These are phyloP conservation scores for Hawksworthiomyces lignivorus DNA, from an alignment of 2,329 filamentous ascomycete genomes.

Conservation along the genomic window DNA sequence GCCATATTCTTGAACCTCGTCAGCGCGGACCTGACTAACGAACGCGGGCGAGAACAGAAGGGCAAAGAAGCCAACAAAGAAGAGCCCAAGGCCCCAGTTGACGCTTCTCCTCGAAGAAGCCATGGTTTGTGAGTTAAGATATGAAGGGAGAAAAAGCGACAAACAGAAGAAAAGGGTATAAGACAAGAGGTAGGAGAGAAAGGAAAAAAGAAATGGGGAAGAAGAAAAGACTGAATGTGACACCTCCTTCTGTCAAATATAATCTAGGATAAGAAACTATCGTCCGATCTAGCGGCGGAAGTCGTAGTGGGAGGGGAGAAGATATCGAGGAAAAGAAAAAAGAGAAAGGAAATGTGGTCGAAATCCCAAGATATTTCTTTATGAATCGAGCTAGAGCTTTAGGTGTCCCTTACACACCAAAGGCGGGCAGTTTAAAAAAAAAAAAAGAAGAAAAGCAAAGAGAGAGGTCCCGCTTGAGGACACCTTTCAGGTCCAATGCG, in stretches of 20 bases:
- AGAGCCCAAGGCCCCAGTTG: slow-evolving; percentile 57
- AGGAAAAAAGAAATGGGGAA: slow-evolving; percentile 8
- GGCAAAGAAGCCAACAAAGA: slow-evolving; percentile 84
- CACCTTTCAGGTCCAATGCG: slow-evolving; percentile 15
- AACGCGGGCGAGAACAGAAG: slow-evolving; percentile 84
- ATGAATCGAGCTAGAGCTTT: slow-evolving; percentile 9
- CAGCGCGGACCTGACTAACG: slow-evolving; percentile 65
- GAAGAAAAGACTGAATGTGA: not conserved
- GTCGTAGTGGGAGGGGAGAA: not conserved
- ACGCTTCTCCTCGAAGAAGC: slow-evolving; percentile 15
- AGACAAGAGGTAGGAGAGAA: slow-evolving; percentile 12
- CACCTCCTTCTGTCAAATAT: slow-evolving; percentile 1
- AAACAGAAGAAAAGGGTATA: not conserved
- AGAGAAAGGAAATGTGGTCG: not conserved
- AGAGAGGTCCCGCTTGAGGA: slow-evolving; percentile 16
- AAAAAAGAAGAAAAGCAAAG: slow-evolving; percentile 10
- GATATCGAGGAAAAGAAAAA: not conserved
- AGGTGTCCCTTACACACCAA: slow-evolving; percentile 8
- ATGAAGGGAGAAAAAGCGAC: slow-evolving; percentile 8
- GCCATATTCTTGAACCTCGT: slow-evolving; percentile 71
- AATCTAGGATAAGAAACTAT: slow-evolving; percentile 18
- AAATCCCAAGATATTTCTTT: slow-evolving; percentile 7
- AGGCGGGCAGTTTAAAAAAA: slow-evolving; percentile 1
- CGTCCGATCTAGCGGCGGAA: not conserved
- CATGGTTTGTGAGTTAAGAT: slow-evolving; percentile 8